A percentile compares a stretch with the other conserved stretches of the same genome.
These are phyloP conservation scores for Telopea speciosissima DNA, from an alignment of 177 flowering plant genomes.

Conservation along the genomic window DNA sequence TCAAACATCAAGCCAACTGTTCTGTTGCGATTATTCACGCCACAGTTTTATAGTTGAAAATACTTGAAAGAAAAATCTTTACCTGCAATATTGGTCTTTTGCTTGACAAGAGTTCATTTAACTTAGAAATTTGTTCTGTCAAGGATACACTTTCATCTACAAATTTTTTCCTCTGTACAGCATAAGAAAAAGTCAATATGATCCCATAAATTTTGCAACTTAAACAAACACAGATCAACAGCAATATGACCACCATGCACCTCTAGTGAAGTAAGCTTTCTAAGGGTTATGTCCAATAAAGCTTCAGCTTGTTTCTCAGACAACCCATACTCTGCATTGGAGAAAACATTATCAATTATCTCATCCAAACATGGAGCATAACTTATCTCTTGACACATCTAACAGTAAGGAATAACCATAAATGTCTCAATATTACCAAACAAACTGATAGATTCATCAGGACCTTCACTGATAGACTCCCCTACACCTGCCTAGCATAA, in stretches of 20 bases:
- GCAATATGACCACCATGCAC: slow-evolving; percentile 22
- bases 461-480: too few species aligned
- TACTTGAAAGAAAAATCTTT: too few species aligned
- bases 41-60: too few species aligned
- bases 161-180: slow-evolving; percentile 67
- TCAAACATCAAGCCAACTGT: too few species aligned
- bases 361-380: slow-evolving; percentile 1
- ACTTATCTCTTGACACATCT: not conserved
- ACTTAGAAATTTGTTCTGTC: slow-evolving; percentile 60
- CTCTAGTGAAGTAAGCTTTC: slow-evolving; percentile 82
- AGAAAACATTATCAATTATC: slow-evolving; percentile 1
- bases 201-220: not conserved
- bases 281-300: slow-evolving; percentile 71
- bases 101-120: slow-evolving; percentile 78
- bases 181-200: not conserved
- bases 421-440: too few species aligned
- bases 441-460: too few species aligned
- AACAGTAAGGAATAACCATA: too few species aligned
- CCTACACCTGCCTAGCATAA: too few species aligned
- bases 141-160: slow-evolving; percentile 62
- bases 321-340: slow-evolving; percentile 56
- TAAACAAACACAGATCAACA: not conserved
- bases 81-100: slow-evolving; percentile 69
- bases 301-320: slow-evolving; percentile 97
- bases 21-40: too few species aligned